Evolutionary conservation across 768 basidiomycete species (phyloP), one percentile per base, ranked within the genome.

Genomic region (Termitomyces sp.): DNA sequence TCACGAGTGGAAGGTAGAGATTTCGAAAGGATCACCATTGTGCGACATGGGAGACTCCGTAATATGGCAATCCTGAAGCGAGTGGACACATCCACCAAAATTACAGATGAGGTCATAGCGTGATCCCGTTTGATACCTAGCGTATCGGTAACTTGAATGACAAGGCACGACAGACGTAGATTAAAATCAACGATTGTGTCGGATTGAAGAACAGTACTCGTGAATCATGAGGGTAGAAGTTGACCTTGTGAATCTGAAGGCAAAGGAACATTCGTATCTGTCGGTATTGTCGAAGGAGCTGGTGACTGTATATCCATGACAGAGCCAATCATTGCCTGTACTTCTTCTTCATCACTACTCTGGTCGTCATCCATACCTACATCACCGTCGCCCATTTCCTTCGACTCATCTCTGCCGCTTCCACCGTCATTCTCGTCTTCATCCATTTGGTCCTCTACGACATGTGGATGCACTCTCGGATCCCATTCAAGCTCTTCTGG

Each of bases 401-500:
- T 68, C 18, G 60, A 62, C n/a, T 69, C 67, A 14, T 67, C 69
- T 26, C 66, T 67, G 27, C 68, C 69, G 27, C 63, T 67, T 14
- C 39, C 44, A 32, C 68, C 69, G 8, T 62, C 70, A 14, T 66
- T 64, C 26, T 65, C 67, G 16, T 54, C 65, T 32, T 53, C 60
- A 27, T 57, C 56, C 32, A 56, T 50, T 20, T 39, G 53, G 20
- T 56, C 63, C 3, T 48, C 60, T 20, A 45, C 49, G 14, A 14
- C 50, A 34, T 52, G 47, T 14, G 55, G 56, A 42, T 63, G 56
- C 46, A 74, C 32, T 42, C 83, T 75, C 4, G 86, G 85, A 62
- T 87, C 86, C 86, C 86, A 88, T 20, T 83, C 84, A 37, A 89
- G 71, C 61, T 91, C 90, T 63, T 91, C 88, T 3, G 88, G 88